phyloP scores from a whole-genome alignment of 1,284 basidiomycete species.

The Moesziomyces sp. region DNA sequence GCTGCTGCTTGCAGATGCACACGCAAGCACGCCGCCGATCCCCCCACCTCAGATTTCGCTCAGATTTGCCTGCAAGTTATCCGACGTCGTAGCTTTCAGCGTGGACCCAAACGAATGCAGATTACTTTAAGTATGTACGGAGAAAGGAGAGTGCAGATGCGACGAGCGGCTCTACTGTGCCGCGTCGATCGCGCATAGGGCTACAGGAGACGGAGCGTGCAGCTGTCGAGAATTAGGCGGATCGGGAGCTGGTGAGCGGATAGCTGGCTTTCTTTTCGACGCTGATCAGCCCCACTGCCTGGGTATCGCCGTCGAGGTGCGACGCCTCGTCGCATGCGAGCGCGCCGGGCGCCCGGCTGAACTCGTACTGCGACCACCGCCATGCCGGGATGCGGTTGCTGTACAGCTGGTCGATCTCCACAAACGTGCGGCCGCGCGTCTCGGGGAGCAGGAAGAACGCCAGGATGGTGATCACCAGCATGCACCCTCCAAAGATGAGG shows the following conservation, averaged over 20 bases:
- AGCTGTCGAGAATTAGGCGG: constrained; percentile 3
- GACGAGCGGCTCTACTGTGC: not conserved
- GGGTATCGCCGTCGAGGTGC: constrained; percentile 18
- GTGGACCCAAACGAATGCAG: too few species aligned
- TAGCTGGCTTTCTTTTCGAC: constrained; percentile 36
- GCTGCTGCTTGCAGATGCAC: too few species aligned
- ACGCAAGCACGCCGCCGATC: too few species aligned
- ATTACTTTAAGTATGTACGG: too few species aligned
- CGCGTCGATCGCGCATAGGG: not conserved
- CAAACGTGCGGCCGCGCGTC: constrained; percentile 50
- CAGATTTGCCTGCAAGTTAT: too few species aligned
- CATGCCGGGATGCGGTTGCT: constrained; percentile 39
- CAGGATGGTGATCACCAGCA: constrained; percentile 45
- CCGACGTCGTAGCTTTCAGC: too few species aligned
- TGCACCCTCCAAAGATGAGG: constrained; percentile 57
- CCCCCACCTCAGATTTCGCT: too few species aligned
- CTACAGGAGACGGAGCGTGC: not conserved
- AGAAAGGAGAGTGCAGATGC: not conserved
- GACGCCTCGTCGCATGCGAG: constrained; percentile 4
- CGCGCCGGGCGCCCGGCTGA: constrained; percentile 5
- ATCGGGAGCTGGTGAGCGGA: constrained; percentile 11
- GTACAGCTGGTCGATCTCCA: constrained; percentile 62
- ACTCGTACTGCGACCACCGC: constrained; percentile 50
- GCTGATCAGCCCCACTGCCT: constrained; percentile 27
- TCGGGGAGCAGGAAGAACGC: constrained; percentile 55